Evolutionary conservation across 345 rosid genomes (phyloP), one percentile per base, ranked within the genome.

Genomic region (Firmiana major): DNA sequence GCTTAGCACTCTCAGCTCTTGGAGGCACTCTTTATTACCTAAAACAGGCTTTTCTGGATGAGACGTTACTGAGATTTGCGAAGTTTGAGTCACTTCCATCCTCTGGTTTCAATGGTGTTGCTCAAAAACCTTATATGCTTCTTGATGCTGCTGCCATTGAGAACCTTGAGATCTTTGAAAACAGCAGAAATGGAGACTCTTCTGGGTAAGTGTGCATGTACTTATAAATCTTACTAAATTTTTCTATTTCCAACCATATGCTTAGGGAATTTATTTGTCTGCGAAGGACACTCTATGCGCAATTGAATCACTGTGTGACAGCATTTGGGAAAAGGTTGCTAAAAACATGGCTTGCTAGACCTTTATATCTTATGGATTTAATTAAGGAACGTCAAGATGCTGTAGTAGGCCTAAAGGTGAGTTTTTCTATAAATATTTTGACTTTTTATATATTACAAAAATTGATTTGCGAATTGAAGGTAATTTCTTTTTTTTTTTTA

Each of bases 61-160:
- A 92, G 83, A 79, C 97, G 42, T 84, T 96, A 82, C 98, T 96
- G 81, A 92, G 91, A 84, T 93, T 86, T 91, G 97, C 97, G 31
- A 93, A 89, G 78, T 96, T 89, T 78, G 98, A 96, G 79, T 75
- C 83, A 53, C 95, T 96, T 75, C 97, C 97, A 17, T 87, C 80
- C 87, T 82, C 89, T 82, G 89, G 84, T 68, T 90, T 87, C 62
- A 63, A 84, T 78, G 80, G 85, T 77, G 68, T 86, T 84, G 80
- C 87, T 58, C 87, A 87, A 88, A 91, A 87, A 74, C 90, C 94
- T 48, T 89, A 93, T 82, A 88, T 93, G 92, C 87, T 93, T 85
- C 97, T 96, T 78, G 98, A 96, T 91, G 97, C 99, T 79, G 88
- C 97, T 79, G 99, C 97, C 60, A 79, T 96, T 46, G 99, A 96